A percentile compares a stretch with the other conserved stretches of the same genome.
These are phyloP conservation scores for Eucalyptus cloeziana DNA, from an alignment of 345 rosid genomes.

Conservation along the genomic window DNA sequence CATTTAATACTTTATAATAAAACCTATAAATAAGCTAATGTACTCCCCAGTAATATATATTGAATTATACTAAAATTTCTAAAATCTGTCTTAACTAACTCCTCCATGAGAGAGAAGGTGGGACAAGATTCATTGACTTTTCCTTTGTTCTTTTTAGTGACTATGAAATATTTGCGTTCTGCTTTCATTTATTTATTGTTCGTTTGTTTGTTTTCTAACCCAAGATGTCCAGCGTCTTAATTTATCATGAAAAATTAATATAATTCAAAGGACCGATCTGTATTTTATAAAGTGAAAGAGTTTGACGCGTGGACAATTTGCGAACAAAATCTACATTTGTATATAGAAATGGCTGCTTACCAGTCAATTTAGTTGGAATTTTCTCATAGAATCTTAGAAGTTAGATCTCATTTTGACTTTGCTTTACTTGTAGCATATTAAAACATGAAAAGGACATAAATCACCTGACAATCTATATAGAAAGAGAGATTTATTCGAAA, in stretches of 20 bases:
- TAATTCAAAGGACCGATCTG: background rate
- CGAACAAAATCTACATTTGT: background rate
- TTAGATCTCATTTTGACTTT: background rate
- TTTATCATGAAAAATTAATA: background rate
- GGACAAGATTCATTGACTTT: background rate
- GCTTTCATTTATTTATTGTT: background rate
- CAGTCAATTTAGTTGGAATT: background rate
- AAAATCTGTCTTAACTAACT: too few relatives aligned
- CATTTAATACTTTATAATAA: too few relatives aligned
- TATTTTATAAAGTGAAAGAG: background rate
- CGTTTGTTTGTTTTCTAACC: background rate
- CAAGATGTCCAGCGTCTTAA: background rate
- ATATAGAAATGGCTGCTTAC: background rate
- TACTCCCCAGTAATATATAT: too few relatives aligned
- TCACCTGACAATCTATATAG: background rate
- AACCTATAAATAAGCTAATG: too few relatives aligned
- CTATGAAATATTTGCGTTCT: background rate
- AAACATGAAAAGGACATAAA: background rate
- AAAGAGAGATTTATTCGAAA: background rate
- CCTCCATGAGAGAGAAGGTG: background rate
- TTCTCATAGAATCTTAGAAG: background rate
- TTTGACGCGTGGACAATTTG: background rate
- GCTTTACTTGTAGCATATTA: background rate
- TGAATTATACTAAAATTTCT: too few relatives aligned
- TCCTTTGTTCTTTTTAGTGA: background rate